A percentile compares a stretch with the other conserved stretches of the same genome.
Conservation (phyloP, 441 rosid species). For the Biscutella laevigata region DNA sequence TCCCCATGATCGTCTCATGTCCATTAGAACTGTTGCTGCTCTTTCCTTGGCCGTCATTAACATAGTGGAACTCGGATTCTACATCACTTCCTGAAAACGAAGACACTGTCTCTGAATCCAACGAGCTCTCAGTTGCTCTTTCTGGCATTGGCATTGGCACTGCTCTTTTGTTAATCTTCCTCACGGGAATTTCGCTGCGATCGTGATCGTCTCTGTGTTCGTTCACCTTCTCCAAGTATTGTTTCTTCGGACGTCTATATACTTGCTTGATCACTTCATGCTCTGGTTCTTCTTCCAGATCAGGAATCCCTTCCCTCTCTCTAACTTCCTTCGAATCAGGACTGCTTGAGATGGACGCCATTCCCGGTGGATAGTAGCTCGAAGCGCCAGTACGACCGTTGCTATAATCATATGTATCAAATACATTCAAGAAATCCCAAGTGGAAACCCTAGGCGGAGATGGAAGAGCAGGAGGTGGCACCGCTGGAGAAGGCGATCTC, state of each 20-base stretch:
- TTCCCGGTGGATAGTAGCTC: constrained; percentile 28
- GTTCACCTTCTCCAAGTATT: constrained; percentile 28
- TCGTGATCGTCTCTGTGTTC: constrained; percentile 26
- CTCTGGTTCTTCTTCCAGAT: constrained; percentile 84
- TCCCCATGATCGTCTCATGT: constrained; percentile 37
- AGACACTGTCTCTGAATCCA: constrained; percentile 26
- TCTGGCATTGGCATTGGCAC: constrained; percentile 30
- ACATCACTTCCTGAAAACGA: constrained; percentile 33
- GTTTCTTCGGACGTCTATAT: constrained; percentile 32
- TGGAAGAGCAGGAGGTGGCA: constrained; percentile 82
- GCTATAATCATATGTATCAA: constrained; percentile 44
- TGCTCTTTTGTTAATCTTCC: constrained; percentile 33
- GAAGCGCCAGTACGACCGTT: constrained; percentile 14
- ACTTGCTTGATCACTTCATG: constrained; percentile 37
- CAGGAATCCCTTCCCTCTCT: constrained; percentile 94
- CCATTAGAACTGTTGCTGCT: constrained; percentile 33
- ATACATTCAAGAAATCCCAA: constrained; percentile 87
- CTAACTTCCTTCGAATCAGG: constrained; percentile 89
- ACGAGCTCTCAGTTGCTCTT: constrained; percentile 32
- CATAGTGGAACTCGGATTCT: constrained; percentile 31
- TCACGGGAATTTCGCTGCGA: constrained; percentile 58
- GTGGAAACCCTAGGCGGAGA: constrained; percentile 65
- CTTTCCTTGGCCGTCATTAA: constrained; percentile 29
- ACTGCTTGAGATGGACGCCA: constrained; percentile 59
- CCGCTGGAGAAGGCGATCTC: constrained; percentile 31